Evolutionary conservation across 768 basidiomycete species (phyloP).

Genomic region (Hericium erinaceus): DNA sequence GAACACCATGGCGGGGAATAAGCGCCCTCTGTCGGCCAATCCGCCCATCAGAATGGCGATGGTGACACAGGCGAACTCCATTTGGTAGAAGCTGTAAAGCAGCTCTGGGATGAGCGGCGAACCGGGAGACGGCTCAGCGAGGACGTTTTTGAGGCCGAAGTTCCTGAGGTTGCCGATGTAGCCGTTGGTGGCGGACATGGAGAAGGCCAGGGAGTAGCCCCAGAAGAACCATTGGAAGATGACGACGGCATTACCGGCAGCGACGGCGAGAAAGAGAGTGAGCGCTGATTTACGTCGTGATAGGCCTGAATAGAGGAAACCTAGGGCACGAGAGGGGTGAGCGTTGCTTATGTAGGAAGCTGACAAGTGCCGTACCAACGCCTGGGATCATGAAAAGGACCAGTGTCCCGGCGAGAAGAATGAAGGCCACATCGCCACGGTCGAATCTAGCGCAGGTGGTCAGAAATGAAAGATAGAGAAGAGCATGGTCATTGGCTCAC

Average conservation of each 20-base stretch:
- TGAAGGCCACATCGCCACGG: slow-evolving; percentile 63
- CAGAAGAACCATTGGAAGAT: slow-evolving; percentile 79
- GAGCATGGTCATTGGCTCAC: background rate
- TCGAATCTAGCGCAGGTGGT: slow-evolving; percentile 41
- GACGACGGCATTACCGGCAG: slow-evolving; percentile 63
- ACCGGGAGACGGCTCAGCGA: slow-evolving; percentile 65
- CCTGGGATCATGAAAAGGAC: slow-evolving; percentile 76
- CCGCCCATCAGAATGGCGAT: slow-evolving; percentile 70
- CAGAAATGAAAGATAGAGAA: background rate
- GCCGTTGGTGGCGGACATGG: slow-evolving; percentile 62
- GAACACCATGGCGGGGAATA: slow-evolving; percentile 75
- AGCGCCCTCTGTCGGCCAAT: slow-evolving; percentile 78
- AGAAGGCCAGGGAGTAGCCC: slow-evolving; percentile 83
- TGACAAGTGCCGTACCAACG: slow-evolving; percentile 37
- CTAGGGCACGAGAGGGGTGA: slow-evolving; percentile 23
- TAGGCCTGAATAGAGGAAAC: slow-evolving; percentile 67
- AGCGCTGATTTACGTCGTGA: slow-evolving; percentile 63
- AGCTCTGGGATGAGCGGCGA: slow-evolving; percentile 75
- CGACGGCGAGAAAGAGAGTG: slow-evolving; percentile 68
- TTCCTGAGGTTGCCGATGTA: slow-evolving; percentile 74
- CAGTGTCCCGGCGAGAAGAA: slow-evolving; percentile 58
- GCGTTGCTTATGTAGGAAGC: background rate
- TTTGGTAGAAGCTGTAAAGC: slow-evolving; percentile 80
- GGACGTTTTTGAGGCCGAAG: slow-evolving; percentile 68
- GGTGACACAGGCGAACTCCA: slow-evolving; percentile 81